Evolutionary conservation across 129 eudicot genomes (phyloP).

Genomic region (Flaveria ramosissima): DNA sequence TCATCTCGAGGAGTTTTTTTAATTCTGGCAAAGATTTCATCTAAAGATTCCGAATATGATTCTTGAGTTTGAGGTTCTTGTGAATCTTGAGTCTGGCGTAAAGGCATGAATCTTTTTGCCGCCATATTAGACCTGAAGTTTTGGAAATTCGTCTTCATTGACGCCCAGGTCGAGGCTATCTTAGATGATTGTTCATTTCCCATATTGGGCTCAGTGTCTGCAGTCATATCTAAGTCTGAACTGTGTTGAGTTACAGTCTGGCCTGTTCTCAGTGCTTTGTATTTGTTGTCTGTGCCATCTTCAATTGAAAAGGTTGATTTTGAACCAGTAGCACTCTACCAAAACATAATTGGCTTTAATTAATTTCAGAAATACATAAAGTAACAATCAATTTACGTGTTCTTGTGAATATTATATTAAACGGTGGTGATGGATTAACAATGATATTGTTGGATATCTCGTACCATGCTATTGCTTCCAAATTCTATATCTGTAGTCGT

Average conservation of each 20-base stretch:
- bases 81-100: slow-evolving; percentile 52
- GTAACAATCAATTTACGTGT: background rate
- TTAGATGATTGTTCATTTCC: slow-evolving; percentile 38
- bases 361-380: too few species aligned
- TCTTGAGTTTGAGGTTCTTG: slow-evolving; percentile 31
- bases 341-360: background rate
- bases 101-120: slow-evolving; percentile 62
- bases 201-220: slow-evolving; percentile 8
- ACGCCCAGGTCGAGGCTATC: slow-evolving; percentile 64
- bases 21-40: slow-evolving; percentile 76
- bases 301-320: slow-evolving; percentile 32
- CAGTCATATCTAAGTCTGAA: too few species aligned
- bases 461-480: slow-evolving; percentile 50
- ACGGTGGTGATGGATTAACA: background rate
- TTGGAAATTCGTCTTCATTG: slow-evolving; percentile 63
- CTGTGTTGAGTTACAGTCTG: slow-evolving; percentile 4
- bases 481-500: slow-evolving; percentile 63
- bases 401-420: background rate
- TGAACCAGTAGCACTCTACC: slow-evolving; percentile 45
- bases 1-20: slow-evolving; percentile 40
- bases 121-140: slow-evolving; percentile 59
- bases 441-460: background rate
- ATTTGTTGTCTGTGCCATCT: slow-evolving; percentile 20
- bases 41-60: slow-evolving; percentile 71
- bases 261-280: slow-evolving; percentile 45